Percentiles rank a stretch among this genome's conserved stretches.
Conservation (phyloP, 371 early-diverging fungal species). For the Rhizomucor miehei region DNA sequence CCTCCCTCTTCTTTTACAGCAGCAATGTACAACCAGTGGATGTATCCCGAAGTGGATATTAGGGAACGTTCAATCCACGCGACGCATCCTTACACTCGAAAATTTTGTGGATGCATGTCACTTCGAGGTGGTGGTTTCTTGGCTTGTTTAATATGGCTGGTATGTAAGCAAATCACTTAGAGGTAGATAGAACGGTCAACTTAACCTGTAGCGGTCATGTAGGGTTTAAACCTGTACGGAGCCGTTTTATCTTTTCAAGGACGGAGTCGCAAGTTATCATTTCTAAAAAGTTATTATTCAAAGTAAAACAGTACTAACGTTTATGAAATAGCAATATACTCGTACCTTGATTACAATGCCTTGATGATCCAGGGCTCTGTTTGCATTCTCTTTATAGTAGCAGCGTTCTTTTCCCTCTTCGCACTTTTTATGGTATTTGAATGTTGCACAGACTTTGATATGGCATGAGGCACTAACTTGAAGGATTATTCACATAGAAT, state of each 20-base stretch:
- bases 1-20: too few species aligned
- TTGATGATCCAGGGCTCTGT: constrained; percentile 29
- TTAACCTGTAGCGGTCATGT: background rate
- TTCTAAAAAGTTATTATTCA: constrained; percentile 1
- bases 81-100: constrained; percentile 20
- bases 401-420: constrained; percentile 26
- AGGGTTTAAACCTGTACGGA: constrained; percentile 22
- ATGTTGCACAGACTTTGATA: background rate
- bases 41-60: constrained; percentile 13
- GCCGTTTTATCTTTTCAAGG: constrained; percentile 18
- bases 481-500: constrained; percentile 6
- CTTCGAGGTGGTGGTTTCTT: constrained; percentile 16
- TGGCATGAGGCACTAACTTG: background rate
- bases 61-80: constrained; percentile 12
- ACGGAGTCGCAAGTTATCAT: constrained; percentile 19
- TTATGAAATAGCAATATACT: constrained; percentile 27
- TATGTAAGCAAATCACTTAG: background rate
- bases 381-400: constrained; percentile 29
- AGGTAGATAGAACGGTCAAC: background rate
- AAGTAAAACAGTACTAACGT: background rate
- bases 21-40: constrained; percentile 5
- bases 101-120: constrained; percentile 27
- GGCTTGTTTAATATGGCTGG: constrained; percentile 21
- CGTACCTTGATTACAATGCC: constrained; percentile 24
- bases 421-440: constrained; percentile 24